Conservation (phyloP, 2,329 filamentous ascomycete species). For the Didymella segeticola region DNA sequence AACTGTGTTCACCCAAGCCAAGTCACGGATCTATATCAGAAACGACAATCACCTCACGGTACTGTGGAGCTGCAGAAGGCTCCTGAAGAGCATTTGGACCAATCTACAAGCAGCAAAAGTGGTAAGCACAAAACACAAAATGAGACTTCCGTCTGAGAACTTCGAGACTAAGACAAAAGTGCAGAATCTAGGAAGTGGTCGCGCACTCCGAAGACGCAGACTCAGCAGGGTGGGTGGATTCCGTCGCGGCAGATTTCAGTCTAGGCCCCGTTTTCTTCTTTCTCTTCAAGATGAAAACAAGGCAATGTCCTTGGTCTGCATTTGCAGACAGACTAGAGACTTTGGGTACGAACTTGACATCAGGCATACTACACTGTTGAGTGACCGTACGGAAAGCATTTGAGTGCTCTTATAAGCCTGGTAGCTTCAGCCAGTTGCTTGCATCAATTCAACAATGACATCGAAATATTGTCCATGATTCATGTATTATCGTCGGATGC, state of each 20-base stretch:
- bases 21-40: slow-evolving; percentile 24
- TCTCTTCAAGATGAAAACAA: neutral
- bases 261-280: neutral
- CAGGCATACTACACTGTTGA: too few relatives aligned
- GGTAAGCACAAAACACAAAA: neutral
- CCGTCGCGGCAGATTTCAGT: neutral
- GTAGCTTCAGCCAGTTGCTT: too few relatives aligned
- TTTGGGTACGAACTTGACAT: too few relatives aligned
- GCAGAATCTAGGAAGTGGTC: neutral
- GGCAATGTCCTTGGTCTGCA: neutral
- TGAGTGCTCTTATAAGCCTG: too few relatives aligned
- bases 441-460: too few relatives aligned
- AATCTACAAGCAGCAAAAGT: neutral
- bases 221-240: neutral
- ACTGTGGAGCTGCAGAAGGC: slow-evolving; percentile 15
- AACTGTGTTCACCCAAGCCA: slow-evolving; percentile 48
- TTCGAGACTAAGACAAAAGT: too few relatives aligned
- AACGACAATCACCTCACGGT: slow-evolving; percentile 7
- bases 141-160: neutral
- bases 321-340: too few relatives aligned
- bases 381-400: too few relatives aligned
- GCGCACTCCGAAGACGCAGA: neutral
- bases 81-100: neutral
- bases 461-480: too few relatives aligned
- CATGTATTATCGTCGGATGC: too few relatives aligned